These are phyloP conservation scores for Penicillium antarcticum DNA, from an alignment of 495 filamentous ascomycete species.

Conservation along the genomic window DNA sequence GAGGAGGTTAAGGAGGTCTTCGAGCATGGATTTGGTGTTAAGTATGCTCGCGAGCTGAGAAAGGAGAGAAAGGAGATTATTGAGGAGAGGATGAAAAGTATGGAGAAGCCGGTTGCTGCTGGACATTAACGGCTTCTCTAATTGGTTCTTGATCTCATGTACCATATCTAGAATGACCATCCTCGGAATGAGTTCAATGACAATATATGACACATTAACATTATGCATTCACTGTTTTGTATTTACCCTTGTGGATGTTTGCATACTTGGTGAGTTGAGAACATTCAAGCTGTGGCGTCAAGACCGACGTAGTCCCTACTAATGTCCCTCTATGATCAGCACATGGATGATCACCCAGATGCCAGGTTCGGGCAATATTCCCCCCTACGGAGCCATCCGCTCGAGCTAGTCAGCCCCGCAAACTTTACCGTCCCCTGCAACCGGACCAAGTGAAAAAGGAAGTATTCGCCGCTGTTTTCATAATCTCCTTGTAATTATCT, in stretches of 20 bases:
- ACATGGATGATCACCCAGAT: too few species aligned
- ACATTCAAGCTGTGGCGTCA: neutral
- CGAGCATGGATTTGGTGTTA: constrained; percentile 37
- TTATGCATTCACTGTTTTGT: neutral
- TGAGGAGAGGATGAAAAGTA: neutral
- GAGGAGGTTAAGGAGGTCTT: constrained; percentile 45
- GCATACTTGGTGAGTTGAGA: too few species aligned
- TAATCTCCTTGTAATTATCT: too few species aligned
- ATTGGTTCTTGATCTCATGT: neutral
- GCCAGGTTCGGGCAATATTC: neutral
- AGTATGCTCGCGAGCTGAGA: constrained; percentile 29
- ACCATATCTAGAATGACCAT: neutral
- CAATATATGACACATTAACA: too few species aligned
- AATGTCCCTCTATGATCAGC: too few species aligned
- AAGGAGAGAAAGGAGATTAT: constrained; percentile 13
- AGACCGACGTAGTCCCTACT: neutral
- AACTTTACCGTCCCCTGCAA: neutral
- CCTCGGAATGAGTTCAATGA: too few species aligned
- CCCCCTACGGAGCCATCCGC: neutral
- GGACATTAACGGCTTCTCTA: neutral
- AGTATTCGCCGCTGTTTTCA: neutral
- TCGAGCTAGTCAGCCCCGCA: neutral
- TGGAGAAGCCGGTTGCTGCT: neutral
- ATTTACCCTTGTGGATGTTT: too few species aligned
- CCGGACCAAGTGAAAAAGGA: neutral